Evolutionary conservation across 2,329 filamentous ascomycete genomes (phyloP).

Genomic region (Mollisiaceae sp.): DNA sequence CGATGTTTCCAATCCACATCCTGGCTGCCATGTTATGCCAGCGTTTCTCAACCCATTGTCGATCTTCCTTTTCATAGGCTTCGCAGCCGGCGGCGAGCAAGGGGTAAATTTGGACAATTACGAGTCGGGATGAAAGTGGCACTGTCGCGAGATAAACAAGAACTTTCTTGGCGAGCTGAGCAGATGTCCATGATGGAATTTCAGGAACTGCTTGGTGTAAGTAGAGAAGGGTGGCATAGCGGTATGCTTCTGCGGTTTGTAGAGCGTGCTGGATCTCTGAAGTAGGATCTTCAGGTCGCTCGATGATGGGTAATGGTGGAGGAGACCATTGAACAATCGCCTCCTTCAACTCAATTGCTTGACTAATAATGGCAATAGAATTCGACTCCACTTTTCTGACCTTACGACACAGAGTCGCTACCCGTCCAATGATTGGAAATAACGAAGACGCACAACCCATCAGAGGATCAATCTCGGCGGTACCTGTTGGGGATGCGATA

Average conservation of each 20-base stretch:
- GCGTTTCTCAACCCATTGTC: slow-evolving; percentile 66
- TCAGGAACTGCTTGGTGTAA: slow-evolving; percentile 72
- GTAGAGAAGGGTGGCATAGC: slow-evolving; percentile 69
- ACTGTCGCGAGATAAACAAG: slow-evolving; percentile 67
- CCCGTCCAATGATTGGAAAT: slow-evolving; percentile 70
- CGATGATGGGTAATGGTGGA: slow-evolving; percentile 55
- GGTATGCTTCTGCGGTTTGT: slow-evolving; percentile 70
- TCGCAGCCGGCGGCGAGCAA: slow-evolving; percentile 72
- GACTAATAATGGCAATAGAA: slow-evolving; percentile 63
- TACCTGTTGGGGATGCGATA: slow-evolving; percentile 46
- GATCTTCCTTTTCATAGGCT: slow-evolving; percentile 61
- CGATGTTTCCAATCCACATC: slow-evolving; percentile 71
- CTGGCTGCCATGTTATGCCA: slow-evolving; percentile 65
- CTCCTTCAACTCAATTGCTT: slow-evolving; percentile 65
- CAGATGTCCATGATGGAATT: slow-evolving; percentile 62
- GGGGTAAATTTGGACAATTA: slow-evolving; percentile 73
- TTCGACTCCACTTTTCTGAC: slow-evolving; percentile 59
- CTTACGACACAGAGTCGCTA: slow-evolving; percentile 68
- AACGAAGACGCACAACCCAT: slow-evolving; percentile 73
- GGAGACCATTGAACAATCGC: slow-evolving; percentile 66
- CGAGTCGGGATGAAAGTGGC: slow-evolving; percentile 63
- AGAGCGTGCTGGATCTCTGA: slow-evolving; percentile 67
- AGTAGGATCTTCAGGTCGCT: slow-evolving; percentile 66
- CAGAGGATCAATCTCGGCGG: slow-evolving; percentile 66
- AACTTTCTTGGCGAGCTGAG: slow-evolving; percentile 64